Conservation (phyloP, 805 yeast genomes). For the Huiozyma sinensis region DNA sequence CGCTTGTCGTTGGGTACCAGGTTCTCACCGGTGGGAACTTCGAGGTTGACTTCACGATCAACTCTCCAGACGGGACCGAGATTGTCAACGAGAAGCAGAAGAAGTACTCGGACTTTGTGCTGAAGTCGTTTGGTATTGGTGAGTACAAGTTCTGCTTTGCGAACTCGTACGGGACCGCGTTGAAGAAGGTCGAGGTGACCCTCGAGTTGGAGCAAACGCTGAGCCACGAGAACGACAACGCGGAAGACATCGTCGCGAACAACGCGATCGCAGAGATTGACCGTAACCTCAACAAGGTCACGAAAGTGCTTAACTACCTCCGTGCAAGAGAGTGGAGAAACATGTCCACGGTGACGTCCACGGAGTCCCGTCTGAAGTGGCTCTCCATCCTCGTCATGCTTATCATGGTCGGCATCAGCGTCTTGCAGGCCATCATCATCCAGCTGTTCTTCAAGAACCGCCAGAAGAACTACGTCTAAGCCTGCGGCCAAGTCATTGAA, state of each 20-base stretch:
- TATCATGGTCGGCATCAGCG: constrained; percentile 68
- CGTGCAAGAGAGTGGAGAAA: constrained; percentile 96
- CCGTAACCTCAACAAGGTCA: constrained; percentile 46
- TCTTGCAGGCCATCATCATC: constrained; percentile 67
- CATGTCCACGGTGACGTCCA: constrained; percentile 78
- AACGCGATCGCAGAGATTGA: constrained; percentile 48
- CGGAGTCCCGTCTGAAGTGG: constrained; percentile 70
- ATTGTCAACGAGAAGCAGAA: constrained; percentile 43
- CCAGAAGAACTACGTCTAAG: constrained; percentile 29
- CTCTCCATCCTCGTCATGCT: constrained; percentile 61
- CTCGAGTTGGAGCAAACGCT: constrained; percentile 37
- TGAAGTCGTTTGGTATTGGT: constrained; percentile 47
- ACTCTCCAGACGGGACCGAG: constrained; percentile 41
- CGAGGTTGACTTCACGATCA: constrained; percentile 54
- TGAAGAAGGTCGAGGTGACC: constrained; percentile 55
- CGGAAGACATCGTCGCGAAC: constrained; percentile 42
- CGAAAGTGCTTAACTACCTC: constrained; percentile 65
- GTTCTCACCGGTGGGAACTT: constrained; percentile 60
- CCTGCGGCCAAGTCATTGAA: not conserved
- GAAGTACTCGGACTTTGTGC: constrained; percentile 52
- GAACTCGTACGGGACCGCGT: constrained; percentile 52
- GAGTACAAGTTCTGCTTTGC: constrained; percentile 58
- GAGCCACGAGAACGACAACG: constrained; percentile 18
- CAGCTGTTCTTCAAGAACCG: constrained; percentile 63
- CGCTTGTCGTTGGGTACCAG: constrained; percentile 34